phyloP scores from a whole-genome alignment of 2,329 filamentous ascomycete genomes.

The Calonectria hongkongensis region DNA sequence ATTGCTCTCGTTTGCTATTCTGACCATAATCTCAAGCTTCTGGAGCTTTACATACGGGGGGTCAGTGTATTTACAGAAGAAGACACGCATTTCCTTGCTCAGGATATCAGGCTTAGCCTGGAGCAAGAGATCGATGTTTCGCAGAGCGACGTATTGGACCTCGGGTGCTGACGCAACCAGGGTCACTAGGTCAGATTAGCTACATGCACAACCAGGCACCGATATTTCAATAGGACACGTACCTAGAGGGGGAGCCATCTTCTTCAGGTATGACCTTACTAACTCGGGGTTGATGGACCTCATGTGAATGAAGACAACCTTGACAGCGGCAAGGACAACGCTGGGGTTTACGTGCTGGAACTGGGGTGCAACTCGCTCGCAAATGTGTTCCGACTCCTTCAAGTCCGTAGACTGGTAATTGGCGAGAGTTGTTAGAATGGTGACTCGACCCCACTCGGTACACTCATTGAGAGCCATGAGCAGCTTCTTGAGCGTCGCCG shows the following conservation, averaged over 20 bases:
- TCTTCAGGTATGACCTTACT: conserved; percentile 91
- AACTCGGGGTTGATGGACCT: conserved; percentile 85
- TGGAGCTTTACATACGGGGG: conserved; percentile 98
- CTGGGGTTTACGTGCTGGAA: conserved; percentile 99
- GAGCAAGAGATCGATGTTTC: conserved; percentile 96
- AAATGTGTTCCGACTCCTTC: conserved; percentile 98
- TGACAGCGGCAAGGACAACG: conserved; percentile 97
- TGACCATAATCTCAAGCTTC: conserved; percentile 99
- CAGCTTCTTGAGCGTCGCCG: conserved; percentile 92
- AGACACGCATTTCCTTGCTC: conserved; percentile 97
- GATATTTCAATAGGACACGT: conserved; percentile 56
- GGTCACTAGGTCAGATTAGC: conserved; percentile 77
- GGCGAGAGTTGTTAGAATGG: conserved; percentile 91
- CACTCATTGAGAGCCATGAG: conserved; percentile 98
- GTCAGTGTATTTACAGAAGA: conserved; percentile 99
- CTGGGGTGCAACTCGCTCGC: conserved; percentile 94
- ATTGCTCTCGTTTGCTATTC: conserved; percentile 98
- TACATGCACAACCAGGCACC: not conserved
- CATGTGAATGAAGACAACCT: conserved; percentile 98
- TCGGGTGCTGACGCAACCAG: conserved; percentile 96
- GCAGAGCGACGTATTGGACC: conserved; percentile 96
- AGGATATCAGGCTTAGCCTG: conserved; percentile 98
- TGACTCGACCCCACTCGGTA: conserved; percentile 98
- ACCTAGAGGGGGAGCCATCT: conserved; percentile 98
- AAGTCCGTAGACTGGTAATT: conserved; percentile 91